phyloP scores from a whole-genome alignment of 441 rosid species.

The Pelargonium cotyledonis region DNA sequence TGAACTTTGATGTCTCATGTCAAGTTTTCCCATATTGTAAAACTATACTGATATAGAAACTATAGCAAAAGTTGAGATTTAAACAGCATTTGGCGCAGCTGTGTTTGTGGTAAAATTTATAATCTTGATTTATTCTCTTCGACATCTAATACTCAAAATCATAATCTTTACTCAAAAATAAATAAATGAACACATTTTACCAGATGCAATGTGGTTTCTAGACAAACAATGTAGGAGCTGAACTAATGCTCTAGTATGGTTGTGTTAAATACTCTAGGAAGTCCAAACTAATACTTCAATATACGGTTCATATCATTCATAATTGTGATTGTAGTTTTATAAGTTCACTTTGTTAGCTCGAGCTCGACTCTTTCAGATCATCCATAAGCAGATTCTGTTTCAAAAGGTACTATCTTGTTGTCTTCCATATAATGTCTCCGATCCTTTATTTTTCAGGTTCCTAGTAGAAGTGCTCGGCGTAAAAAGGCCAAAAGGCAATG shows the following conservation, averaged over 20 bases:
- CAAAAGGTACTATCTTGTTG: neutral
- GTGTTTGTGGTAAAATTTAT: neutral
- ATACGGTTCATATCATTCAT: neutral
- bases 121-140: neutral
- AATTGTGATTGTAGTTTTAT: slow-evolving; percentile 14
- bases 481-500: slow-evolving; percentile 74
- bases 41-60: neutral
- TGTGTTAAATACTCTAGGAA: neutral
- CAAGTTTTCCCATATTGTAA: neutral
- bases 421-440: slow-evolving; percentile 14
- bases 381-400: slow-evolving; percentile 7
- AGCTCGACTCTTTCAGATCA: slow-evolving; percentile 18
- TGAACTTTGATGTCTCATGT: slow-evolving; percentile 1
- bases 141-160: neutral
- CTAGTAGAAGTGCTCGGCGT: slow-evolving; percentile 90
- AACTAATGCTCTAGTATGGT: neutral
- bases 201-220: neutral
- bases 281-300: neutral
- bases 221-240: neutral
- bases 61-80: neutral
- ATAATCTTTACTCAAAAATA: neutral
- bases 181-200: neutral
- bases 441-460: slow-evolving; percentile 34
- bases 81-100: neutral
- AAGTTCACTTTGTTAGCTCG: slow-evolving; percentile 15